phyloP scores from a whole-genome alignment of 106 monocot genomes.

The Dendrobium chrysotoxum region DNA sequence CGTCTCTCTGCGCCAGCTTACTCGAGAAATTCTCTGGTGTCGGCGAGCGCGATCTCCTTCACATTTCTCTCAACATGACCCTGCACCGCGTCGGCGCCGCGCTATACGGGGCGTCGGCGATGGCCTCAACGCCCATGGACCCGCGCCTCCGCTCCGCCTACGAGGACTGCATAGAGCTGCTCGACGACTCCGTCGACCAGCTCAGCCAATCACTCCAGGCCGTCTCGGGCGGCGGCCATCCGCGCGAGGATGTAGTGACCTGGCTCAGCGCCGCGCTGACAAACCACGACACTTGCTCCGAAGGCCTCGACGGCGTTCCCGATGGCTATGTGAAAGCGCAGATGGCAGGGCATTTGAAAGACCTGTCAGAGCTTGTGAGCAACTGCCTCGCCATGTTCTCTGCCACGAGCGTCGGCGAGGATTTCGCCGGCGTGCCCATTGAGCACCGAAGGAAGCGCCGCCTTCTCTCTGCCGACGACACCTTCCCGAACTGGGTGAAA shows the following conservation, averaged over 20 bases:
- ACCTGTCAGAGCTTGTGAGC: conserved; percentile 63
- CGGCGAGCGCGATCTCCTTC: conserved; percentile 42
- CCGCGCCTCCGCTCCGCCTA: conserved; percentile 34
- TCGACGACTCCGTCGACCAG: conserved; percentile 49
- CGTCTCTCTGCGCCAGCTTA: conserved; percentile 38
- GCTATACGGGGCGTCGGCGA: conserved; percentile 37
- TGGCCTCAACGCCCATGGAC: conserved; percentile 38
- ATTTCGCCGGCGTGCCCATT: conserved; percentile 69
- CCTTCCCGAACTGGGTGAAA: conserved; percentile 63
- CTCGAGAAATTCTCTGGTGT: conserved; percentile 34
- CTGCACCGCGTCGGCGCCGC: conserved; percentile 35
- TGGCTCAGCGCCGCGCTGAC: conserved; percentile 92
- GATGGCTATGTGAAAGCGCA: conserved; percentile 37
- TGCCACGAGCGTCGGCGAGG: conserved; percentile 30
- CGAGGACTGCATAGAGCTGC: conserved; percentile 71
- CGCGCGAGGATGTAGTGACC: conserved; percentile 69
- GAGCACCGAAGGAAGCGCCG: conserved; percentile 36
- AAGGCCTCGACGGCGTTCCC: conserved; percentile 45
- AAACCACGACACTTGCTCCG: conserved; percentile 89
- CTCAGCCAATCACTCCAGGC: conserved; percentile 37
- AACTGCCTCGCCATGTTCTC: conserved; percentile 87
- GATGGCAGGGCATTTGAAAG: conserved; percentile 45
- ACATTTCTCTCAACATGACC: conserved; percentile 66
- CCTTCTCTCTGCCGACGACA: conserved; percentile 4
- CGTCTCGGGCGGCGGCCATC: conserved; percentile 8